Evolutionary conservation across 2,329 filamentous ascomycete species (phyloP).

Genomic region (Biscogniauxia marginata): DNA sequence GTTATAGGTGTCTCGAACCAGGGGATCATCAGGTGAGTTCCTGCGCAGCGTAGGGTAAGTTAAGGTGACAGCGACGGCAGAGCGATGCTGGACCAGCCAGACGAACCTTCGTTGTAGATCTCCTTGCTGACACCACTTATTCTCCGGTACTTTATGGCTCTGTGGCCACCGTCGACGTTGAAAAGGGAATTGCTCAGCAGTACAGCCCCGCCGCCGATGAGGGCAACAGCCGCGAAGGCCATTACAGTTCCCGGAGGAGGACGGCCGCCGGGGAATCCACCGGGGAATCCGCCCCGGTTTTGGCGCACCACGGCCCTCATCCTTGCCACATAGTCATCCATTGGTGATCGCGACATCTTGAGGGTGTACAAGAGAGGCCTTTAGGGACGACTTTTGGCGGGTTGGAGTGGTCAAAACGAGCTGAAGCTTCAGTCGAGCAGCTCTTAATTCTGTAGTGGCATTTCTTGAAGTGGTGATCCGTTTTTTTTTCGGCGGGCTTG

Average conservation of each 20-base stretch:
- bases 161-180: constrained; percentile 95
- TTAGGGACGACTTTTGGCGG: neutral
- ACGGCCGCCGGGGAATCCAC: constrained; percentile 42
- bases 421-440: constrained; percentile 10
- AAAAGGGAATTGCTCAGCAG: constrained; percentile 62
- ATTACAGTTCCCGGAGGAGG: constrained; percentile 42
- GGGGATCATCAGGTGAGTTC: constrained; percentile 89
- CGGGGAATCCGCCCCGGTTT: constrained; percentile 40
- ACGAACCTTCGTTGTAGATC: constrained; percentile 88
- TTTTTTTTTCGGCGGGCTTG: constrained; percentile 10
- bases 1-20: constrained; percentile 97
- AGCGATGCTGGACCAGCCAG: constrained; percentile 3
- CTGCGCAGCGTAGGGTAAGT: constrained; percentile 41
- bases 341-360: constrained; percentile 33
- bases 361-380: too few relatives aligned
- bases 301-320: constrained; percentile 32
- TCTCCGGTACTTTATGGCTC: constrained; percentile 97
- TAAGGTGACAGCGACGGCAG: neutral
- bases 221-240: constrained; percentile 40
- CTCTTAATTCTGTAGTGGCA: neutral
- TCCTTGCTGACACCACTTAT: constrained; percentile 91
- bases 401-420: constrained; percentile 4
- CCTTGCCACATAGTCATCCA: constrained; percentile 30
- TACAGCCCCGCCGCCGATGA: constrained; percentile 50
- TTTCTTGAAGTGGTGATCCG: constrained; percentile 16